These are phyloP conservation scores for Beauveria australis DNA, from an alignment of 2,329 filamentous ascomycete genomes.

Conservation along the genomic window DNA sequence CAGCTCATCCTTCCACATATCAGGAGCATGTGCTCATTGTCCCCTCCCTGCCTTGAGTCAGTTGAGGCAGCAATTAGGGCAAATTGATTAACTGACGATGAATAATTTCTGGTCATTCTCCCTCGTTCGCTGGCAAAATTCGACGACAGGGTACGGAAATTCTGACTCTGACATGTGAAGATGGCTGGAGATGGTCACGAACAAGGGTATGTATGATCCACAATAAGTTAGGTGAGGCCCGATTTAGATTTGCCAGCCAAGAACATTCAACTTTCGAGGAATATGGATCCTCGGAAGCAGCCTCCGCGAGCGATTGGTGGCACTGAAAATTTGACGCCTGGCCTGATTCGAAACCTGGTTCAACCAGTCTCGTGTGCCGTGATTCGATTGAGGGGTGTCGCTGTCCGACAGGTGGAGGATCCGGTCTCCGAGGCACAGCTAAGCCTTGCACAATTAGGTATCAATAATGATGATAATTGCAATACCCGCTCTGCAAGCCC, in stretches of 20 bases:
- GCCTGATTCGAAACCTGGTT: background rate
- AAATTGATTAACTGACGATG: background rate
- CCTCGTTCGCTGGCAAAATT: background rate
- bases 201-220: background rate
- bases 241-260: slow-evolving; percentile 8
- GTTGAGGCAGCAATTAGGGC: background rate
- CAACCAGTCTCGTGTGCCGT: background rate
- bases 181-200: background rate
- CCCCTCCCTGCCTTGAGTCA: background rate
- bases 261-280: background rate
- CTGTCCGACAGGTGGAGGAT: background rate
- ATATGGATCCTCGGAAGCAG: slow-evolving; percentile 6
- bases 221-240: slow-evolving; percentile 5
- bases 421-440: background rate
- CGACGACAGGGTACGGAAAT: background rate
- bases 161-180: slow-evolving; percentile 8
- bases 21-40: background rate
- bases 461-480: background rate
- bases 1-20: background rate
- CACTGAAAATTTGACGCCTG: slow-evolving; percentile 1
- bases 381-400: background rate
- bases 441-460: background rate
- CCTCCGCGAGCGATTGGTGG: background rate
- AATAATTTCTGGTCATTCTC: background rate
- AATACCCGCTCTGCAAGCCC: background rate